These are phyloP conservation scores for Phylloporus arenicola DNA, from an alignment of 768 basidiomycete genomes.

Conservation along the genomic window DNA sequence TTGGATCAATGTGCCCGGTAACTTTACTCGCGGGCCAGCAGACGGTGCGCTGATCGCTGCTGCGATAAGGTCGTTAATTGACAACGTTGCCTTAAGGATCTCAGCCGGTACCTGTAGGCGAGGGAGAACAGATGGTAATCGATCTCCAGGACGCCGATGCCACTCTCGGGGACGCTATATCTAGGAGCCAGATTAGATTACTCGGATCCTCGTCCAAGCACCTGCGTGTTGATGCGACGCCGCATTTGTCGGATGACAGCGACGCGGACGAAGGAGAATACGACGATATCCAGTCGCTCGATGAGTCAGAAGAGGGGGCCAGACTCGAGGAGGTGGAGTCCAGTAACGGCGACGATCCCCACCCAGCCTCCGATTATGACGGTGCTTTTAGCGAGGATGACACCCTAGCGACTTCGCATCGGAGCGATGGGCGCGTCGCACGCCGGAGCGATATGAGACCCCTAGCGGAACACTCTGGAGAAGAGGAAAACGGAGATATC, in stretches of 20 bases:
- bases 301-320: slow-evolving; percentile 5
- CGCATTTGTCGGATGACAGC: slow-evolving; percentile 28
- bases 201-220: slow-evolving; percentile 76
- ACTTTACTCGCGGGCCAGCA: slow-evolving; percentile 73
- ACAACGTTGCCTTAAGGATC: slow-evolving; percentile 40
- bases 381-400: not conserved
- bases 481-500: slow-evolving; percentile 38
- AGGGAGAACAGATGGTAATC: slow-evolving; percentile 98
- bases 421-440: slow-evolving; percentile 46
- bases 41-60: slow-evolving; percentile 43
- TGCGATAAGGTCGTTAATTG: not conserved
- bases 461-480: slow-evolving; percentile 33
- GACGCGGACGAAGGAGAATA: slow-evolving; percentile 34
- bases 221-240: slow-evolving; percentile 42
- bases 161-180: slow-evolving; percentile 82
- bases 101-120: slow-evolving; percentile 72
- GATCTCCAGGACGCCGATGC: slow-evolving; percentile 81
- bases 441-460: slow-evolving; percentile 39
- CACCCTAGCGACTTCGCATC: not conserved
- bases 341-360: not conserved
- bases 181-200: slow-evolving; percentile 74
- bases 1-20: slow-evolving; percentile 96
- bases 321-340: slow-evolving; percentile 3
- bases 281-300: slow-evolving; percentile 4
- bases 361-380: not conserved